A percentile compares a stretch with the other conserved stretches of the same genome.
Conservation (phyloP, 345 rosid genomes). For the Dipteronia dyeriana region DNA sequence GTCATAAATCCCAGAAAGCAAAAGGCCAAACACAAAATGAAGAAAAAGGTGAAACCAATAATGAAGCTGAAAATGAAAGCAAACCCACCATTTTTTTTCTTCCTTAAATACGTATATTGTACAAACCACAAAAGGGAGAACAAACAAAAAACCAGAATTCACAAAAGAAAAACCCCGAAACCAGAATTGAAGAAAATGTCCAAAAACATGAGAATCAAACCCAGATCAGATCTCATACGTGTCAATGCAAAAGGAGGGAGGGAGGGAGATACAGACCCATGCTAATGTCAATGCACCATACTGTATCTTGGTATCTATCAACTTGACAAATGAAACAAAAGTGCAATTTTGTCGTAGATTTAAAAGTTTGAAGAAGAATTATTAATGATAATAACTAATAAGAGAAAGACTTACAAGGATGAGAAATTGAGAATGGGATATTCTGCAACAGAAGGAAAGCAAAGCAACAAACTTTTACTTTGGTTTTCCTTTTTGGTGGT, state of each 20-base stretch:
- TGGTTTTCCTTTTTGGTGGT: slow-evolving; percentile 1
- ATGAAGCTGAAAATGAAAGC: not conserved
- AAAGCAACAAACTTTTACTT: slow-evolving; percentile 15
- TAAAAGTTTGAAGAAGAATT: slow-evolving; percentile 19
- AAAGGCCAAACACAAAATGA: not conserved
- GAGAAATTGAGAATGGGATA: slow-evolving; percentile 41
- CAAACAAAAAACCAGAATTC: slow-evolving; percentile 2
- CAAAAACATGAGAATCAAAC: slow-evolving; percentile 5
- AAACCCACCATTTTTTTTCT: not conserved
- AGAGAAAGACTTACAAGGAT: slow-evolving; percentile 25
- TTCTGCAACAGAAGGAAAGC: slow-evolving; percentile 44
- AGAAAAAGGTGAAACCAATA: not conserved
- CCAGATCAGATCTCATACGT: not conserved
- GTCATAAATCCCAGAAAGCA: slow-evolving; percentile 26
- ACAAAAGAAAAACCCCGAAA: slow-evolving; percentile 15
- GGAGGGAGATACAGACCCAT: slow-evolving; percentile 7
- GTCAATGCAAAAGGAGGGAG: slow-evolving; percentile 7
- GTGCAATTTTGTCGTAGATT: slow-evolving; percentile 4
- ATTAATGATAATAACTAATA: slow-evolving; percentile 6
- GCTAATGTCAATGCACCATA: not conserved
- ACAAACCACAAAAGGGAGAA: not conserved
- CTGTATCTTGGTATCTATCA: slow-evolving; percentile 8
- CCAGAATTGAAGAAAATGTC: not conserved
- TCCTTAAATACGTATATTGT: not conserved
- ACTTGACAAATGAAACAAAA: slow-evolving; percentile 16